Percentiles rank a stretch among this genome's conserved stretches.
Evolutionary conservation across 345 rosid genomes (phyloP).

Genomic region (Melaleuca quinquenervia): DNA sequence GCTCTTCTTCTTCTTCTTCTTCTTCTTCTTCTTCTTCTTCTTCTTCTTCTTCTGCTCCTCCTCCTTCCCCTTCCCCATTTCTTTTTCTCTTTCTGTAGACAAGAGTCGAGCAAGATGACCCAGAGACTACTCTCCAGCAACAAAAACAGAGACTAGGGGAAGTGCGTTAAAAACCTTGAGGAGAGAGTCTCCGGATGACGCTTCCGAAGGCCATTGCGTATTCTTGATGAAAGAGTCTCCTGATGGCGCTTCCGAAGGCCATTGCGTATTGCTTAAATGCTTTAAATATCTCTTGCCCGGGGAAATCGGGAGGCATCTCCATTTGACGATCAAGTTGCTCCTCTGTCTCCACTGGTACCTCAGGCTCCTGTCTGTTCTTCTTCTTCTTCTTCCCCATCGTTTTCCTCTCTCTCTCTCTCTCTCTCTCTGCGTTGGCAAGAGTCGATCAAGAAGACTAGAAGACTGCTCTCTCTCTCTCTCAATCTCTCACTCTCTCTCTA

Average conservation of each 20-base stretch:
- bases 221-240: too few species aligned
- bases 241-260: neutral
- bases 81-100: neutral
- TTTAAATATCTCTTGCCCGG: neutral
- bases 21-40: neutral
- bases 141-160: neutral
- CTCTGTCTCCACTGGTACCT: neutral
- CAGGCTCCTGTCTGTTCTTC: neutral
- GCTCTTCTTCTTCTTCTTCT: neutral
- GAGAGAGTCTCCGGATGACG: neutral
- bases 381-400: neutral
- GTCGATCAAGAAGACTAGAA: neutral
- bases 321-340: neutral
- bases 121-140: neutral
- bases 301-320: neutral
- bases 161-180: neutral
- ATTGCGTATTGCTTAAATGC: neutral
- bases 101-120: neutral
- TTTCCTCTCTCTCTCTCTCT: neutral
- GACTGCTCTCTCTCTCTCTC: neutral
- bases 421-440: neutral
- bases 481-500: neutral
- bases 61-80: neutral
- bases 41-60: neutral
- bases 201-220: rapidly evolving